These are phyloP conservation scores for Golubevia pallescens DNA, from an alignment of 1,284 basidiomycete genomes.

Conservation along the genomic window DNA sequence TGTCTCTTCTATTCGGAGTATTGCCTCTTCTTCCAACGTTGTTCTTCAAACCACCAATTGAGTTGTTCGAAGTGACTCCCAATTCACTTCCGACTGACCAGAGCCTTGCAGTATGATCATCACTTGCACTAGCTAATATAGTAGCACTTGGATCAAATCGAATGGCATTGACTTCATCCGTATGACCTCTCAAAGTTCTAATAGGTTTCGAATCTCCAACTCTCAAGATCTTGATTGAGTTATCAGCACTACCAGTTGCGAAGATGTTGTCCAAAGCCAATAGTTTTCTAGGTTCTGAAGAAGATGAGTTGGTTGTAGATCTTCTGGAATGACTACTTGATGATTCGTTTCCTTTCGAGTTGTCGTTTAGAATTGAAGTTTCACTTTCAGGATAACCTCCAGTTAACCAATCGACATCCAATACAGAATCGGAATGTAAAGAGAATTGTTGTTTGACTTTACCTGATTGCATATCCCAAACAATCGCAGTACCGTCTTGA, in stretches of 20 bases:
- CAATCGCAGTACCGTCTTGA: constrained; percentile 59
- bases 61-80: not conserved
- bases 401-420: constrained; percentile 62
- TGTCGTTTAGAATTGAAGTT: not conserved
- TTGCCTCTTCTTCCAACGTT: not conserved
- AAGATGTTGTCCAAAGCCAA: constrained; percentile 38
- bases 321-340: constrained; percentile 7
- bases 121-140: constrained; percentile 54
- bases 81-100: constrained; percentile 33
- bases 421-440: constrained; percentile 52
- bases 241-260: constrained; percentile 61
- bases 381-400: not conserved
- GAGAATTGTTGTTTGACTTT: constrained; percentile 57
- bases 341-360: not conserved
- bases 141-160: constrained; percentile 59
- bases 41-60: not conserved
- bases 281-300: not conserved
- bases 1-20: not conserved
- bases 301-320: constrained; percentile 14
- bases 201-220: constrained; percentile 57
- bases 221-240: constrained; percentile 54
- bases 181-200: constrained; percentile 50
- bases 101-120: constrained; percentile 52
- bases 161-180: constrained; percentile 62
- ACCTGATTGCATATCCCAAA: constrained; percentile 61